These are phyloP conservation scores for Taiozyma sp. DNA, from an alignment of 1,139 yeast species.

Conservation along the genomic window DNA sequence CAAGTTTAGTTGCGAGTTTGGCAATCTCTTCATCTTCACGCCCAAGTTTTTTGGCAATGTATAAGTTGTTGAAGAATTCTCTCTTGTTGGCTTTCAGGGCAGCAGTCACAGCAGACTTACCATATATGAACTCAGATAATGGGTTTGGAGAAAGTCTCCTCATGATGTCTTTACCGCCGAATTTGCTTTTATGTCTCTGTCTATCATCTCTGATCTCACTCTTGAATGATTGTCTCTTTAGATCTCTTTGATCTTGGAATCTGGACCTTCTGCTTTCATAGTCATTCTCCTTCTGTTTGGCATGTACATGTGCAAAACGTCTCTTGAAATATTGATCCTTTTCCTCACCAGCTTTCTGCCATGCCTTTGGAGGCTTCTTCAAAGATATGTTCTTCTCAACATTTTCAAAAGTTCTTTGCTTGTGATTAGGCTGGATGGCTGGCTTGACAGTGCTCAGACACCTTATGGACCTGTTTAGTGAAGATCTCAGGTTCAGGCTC, in stretches of 20 bases:
- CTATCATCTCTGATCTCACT: conserved; percentile 9
- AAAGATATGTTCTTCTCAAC: conserved; percentile 43
- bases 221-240: conserved; percentile 6
- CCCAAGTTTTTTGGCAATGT: conserved; percentile 39
- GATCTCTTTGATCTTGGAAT: conserved; percentile 15
- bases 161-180: conserved; percentile 14
- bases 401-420: conserved; percentile 5
- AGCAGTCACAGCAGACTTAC: conserved; percentile 70
- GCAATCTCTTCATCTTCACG: conserved; percentile 36
- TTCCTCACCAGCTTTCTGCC: conserved; percentile 49
- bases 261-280: conserved; percentile 8
- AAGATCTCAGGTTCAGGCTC: neutral
- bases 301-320: conserved; percentile 56
- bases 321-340: conserved; percentile 50
- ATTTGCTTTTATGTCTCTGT: conserved; percentile 12
- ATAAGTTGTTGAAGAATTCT: conserved; percentile 44
- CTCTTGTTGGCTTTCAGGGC: conserved; percentile 58
- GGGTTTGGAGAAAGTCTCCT: conserved; percentile 31
- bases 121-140: conserved; percentile 63
- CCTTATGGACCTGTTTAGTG: neutral
- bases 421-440: neutral
- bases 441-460: neutral
- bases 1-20: conserved; percentile 39
- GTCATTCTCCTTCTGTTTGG: conserved; percentile 32
- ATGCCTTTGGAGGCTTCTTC: conserved; percentile 39